These are phyloP conservation scores for Piloderma croceum DNA, from an alignment of 768 basidiomycete species.

Conservation along the genomic window DNA sequence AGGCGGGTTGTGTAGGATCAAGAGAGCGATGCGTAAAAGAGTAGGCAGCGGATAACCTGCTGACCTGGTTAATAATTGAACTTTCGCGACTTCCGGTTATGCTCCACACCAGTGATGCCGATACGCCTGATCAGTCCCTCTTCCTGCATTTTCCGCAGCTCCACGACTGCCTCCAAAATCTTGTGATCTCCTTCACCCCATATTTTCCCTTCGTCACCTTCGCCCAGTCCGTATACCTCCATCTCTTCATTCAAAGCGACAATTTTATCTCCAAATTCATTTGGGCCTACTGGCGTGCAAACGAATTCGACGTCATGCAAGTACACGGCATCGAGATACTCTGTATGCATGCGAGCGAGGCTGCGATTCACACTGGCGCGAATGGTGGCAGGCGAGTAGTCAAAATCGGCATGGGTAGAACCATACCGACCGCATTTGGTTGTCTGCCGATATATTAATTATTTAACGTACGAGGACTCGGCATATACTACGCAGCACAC, in stretches of 20 bases:
- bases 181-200: conserved; percentile 67
- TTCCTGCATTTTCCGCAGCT: conserved; percentile 61
- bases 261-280: conserved; percentile 49
- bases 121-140: conserved; percentile 69
- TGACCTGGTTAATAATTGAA: neutral
- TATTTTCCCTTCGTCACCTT: conserved; percentile 51
- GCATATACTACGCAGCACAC: conserved; percentile 32
- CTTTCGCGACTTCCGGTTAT: neutral
- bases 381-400: conserved; percentile 66
- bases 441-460: no score
- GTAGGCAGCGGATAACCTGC: conserved; percentile 73
- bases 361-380: conserved; percentile 63
- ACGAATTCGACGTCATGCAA: conserved; percentile 85
- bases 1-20: conserved; percentile 62
- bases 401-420: conserved; percentile 44
- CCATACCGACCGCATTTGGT: conserved; percentile 86
- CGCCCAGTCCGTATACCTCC: conserved; percentile 58
- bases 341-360: conserved; percentile 62
- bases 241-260: conserved; percentile 49
- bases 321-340: conserved; percentile 76
- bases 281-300: conserved; percentile 44
- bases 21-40: conserved; percentile 74
- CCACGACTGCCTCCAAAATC: conserved; percentile 61
- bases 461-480: no score
- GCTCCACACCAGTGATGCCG: conserved; percentile 66